Base-by-base conservation (phyloP, 164 flowering plant species). In the Vitis labrusca region DNA sequence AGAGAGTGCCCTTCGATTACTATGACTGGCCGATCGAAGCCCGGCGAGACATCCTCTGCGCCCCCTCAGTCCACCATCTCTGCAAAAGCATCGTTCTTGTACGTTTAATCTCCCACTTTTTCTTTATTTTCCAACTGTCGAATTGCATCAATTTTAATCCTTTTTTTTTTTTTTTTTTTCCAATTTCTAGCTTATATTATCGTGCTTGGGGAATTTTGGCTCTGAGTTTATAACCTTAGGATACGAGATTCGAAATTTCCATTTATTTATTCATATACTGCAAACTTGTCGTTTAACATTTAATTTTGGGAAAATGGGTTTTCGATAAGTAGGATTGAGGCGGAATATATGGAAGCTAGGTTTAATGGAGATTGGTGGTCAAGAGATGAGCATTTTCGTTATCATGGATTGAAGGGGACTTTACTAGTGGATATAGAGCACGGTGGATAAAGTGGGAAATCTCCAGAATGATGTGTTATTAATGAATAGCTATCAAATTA, bases 11-110 rank as follows among this genome's bases (percentile, higher is more conserved):
- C 11, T 69, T 78, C 16, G 92, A 93, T 74, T 96, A 91, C 85
- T 93, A 96, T 83, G 97, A 93, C 37, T 77, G 78, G 75, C 65
- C 91, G n/a, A 77, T 91, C 63, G 97, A 93, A 32, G 71, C 73
- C 44, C 80, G 98, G n/a, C 78, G 98, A 8, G 91, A 84, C 57
- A 66, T 81, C 51, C 90, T 96, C 61, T 82, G 75, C 13, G 99
- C 97, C 59, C 71, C 89, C 23, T 89, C 97, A 2, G 59, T 93
- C 51, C 68, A 92, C 64, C 99, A 96, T 76, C 92, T 96, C 73
- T 96, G 99, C 89, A 93, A 96, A 78, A 91, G 93, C 90, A 96
- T 96, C 72, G 99, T 96, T 27, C 69, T 96, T 83, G 98, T 92
- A 76, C 10, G 51, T 62, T 11, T 49, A 59, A 23, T 8, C 12